A percentile compares a stretch with the other conserved stretches of the same genome.
Evolutionary conservation across 164 flowering plant species (phyloP).

Genomic region (Platanus orientalis): DNA sequence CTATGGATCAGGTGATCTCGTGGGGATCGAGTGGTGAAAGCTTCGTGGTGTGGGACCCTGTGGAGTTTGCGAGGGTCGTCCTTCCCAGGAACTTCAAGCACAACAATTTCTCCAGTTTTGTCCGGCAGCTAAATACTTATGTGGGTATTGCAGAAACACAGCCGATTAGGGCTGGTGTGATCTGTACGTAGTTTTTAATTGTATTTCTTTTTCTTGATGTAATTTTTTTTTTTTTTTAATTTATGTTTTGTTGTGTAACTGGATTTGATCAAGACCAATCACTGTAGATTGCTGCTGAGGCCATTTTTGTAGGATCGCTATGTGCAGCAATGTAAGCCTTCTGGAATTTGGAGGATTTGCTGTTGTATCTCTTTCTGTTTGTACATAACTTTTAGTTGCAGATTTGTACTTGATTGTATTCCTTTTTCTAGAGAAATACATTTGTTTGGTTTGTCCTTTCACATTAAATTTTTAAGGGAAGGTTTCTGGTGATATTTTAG

Average conservation of each 20-base stretch:
- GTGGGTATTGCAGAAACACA: conserved; percentile 63
- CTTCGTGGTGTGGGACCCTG: conserved; percentile 85
- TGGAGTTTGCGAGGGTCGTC: conserved; percentile 55
- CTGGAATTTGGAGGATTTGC: conserved; percentile 4
- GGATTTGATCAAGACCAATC: conserved; percentile 11
- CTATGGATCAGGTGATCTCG: conserved; percentile 52
- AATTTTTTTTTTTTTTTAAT: conserved; percentile 11
- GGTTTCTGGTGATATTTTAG: background rate
- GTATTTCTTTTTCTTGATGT: conserved; percentile 4
- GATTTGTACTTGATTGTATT: background rate
- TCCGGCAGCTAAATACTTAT: conserved; percentile 93
- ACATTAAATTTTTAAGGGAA: background rate
- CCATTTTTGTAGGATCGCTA: conserved; percentile 11
- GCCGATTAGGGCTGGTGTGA: conserved; percentile 36
- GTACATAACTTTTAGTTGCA: background rate
- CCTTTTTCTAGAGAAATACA: background rate
- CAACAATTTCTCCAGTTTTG: conserved; percentile 94
- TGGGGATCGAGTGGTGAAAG: conserved; percentile 69
- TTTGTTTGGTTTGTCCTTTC: background rate
- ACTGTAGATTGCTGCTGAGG: conserved; percentile 20
- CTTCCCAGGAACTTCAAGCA: conserved; percentile 92
- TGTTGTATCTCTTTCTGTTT: conserved; percentile 8
- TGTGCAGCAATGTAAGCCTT: conserved; percentile 14
- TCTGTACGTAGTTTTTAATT: conserved; percentile 27
- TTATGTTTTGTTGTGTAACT: conserved; percentile 17